Conservation (phyloP, 139 green algal genomes). For the Dunaliella sp. region DNA sequence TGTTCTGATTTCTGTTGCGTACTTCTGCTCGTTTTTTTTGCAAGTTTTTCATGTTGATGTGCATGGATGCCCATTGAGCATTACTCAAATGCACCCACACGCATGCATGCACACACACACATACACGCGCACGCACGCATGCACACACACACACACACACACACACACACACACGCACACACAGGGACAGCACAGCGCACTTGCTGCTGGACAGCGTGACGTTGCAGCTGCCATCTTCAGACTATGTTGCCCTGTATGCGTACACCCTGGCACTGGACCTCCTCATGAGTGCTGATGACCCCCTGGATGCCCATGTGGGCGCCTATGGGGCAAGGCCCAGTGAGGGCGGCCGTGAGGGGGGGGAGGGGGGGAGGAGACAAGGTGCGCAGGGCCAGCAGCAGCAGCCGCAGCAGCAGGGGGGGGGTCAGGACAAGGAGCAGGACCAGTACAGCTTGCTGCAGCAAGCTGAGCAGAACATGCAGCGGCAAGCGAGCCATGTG, state of each 20-base stretch:
- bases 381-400: background rate
- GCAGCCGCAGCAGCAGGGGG: background rate
- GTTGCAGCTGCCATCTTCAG: background rate
- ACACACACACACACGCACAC: background rate
- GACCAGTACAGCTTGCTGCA: background rate
- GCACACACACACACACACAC: background rate
- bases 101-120: background rate
- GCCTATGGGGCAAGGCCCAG: background rate
- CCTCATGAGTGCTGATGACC: background rate
- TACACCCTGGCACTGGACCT: background rate
- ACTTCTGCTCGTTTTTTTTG: no score
- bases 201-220: conserved; percentile 9
- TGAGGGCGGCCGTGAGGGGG: background rate
- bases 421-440: background rate
- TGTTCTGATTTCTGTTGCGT: no score
- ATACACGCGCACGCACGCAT: background rate
- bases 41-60: no score
- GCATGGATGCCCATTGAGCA: no score
- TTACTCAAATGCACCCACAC: background rate
- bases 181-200: background rate
- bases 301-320: background rate
- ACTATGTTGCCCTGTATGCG: background rate
- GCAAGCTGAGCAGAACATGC: no score
- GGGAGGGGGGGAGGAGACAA: background rate
- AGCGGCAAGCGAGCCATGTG: no score